phyloP scores from a whole-genome alignment of 805 yeast species.

The Candida maris region DNA sequence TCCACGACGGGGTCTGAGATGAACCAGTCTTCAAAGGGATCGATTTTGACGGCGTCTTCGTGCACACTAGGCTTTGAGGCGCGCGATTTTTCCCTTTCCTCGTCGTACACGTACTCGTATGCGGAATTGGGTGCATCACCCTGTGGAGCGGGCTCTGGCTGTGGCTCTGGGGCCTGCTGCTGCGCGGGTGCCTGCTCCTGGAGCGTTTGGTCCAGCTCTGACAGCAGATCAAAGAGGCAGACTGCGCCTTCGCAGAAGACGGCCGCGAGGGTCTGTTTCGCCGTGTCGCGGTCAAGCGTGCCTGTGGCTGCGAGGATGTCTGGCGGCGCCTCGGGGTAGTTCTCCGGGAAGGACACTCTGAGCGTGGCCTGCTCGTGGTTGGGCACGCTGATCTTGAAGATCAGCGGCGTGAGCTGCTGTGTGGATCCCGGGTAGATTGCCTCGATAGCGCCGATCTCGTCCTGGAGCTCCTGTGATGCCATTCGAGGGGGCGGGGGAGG shows the following conservation, averaged over 20 bases:
- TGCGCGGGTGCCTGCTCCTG: constrained; percentile 15
- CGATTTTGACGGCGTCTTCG: constrained; percentile 16
- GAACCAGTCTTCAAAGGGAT: constrained; percentile 70
- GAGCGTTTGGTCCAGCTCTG: constrained; percentile 58
- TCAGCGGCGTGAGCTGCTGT: constrained; percentile 34
- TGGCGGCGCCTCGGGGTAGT: constrained; percentile 69
- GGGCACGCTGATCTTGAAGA: constrained; percentile 52
- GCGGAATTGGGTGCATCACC: constrained; percentile 4
- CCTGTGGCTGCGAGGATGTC: constrained; percentile 52
- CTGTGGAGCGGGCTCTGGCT: neutral
- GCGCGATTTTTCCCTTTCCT: constrained; percentile 25
- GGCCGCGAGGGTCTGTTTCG: constrained; percentile 50
- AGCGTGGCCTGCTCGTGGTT: constrained; percentile 56
- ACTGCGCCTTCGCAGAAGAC: constrained; percentile 62
- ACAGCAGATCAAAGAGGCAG: constrained; percentile 72
- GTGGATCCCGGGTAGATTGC: constrained; percentile 79
- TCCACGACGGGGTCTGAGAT: constrained; percentile 76
- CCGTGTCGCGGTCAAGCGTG: constrained; percentile 38
- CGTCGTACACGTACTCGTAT: constrained; percentile 24
- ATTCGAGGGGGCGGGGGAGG: no score
- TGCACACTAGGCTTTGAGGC: constrained; percentile 8
- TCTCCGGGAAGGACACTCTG: constrained; percentile 67
- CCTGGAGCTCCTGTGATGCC: constrained; percentile 50
- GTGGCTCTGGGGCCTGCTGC: neutral
- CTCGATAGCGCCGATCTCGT: constrained; percentile 78